Conservation (phyloP, 768 basidiomycete species). For the Tylopilus cervinicoccineus region DNA sequence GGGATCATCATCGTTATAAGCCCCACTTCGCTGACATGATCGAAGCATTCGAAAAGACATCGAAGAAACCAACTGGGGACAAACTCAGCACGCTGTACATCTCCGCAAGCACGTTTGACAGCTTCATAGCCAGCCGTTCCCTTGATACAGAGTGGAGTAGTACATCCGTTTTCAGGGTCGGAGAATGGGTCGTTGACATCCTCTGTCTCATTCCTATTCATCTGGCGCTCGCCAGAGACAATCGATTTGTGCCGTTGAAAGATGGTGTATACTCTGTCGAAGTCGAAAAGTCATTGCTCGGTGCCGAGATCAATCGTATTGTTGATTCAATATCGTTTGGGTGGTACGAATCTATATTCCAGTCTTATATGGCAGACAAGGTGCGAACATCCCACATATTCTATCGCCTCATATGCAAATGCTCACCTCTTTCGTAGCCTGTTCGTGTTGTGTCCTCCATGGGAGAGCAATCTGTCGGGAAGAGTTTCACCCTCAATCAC, state of each 20-base stretch:
- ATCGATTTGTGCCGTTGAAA: slow-evolving; percentile 57
- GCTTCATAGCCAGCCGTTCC: slow-evolving; percentile 15
- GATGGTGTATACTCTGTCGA: slow-evolving; percentile 49
- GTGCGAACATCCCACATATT: slow-evolving; percentile 19
- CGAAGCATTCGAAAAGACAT: slow-evolving; percentile 42
- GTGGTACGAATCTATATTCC: slow-evolving; percentile 64
- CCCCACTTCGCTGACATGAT: slow-evolving; percentile 45
- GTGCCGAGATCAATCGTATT: slow-evolving; percentile 54
- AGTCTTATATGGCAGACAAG: slow-evolving; percentile 58
- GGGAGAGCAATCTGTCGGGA: slow-evolving; percentile 67
- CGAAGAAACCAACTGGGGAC: slow-evolving; percentile 49
- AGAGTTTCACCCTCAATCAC: slow-evolving; percentile 56
- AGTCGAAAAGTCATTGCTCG: slow-evolving; percentile 51
- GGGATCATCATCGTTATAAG: slow-evolving; percentile 31
- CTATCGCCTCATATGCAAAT: background rate
- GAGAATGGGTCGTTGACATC: slow-evolving; percentile 61
- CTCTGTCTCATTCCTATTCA: slow-evolving; percentile 65
- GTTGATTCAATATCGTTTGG: slow-evolving; percentile 56
- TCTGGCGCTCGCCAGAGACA: slow-evolving; percentile 55
- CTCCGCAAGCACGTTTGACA: slow-evolving; percentile 24
- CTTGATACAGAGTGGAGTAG: slow-evolving; percentile 16
- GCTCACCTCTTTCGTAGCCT: slow-evolving; percentile 33
- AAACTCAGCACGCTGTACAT: slow-evolving; percentile 37
- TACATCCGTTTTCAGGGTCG: slow-evolving; percentile 39
- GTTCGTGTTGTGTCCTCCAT: slow-evolving; percentile 65